Evolutionary conservation across 306 rosid genomes (phyloP).

Genomic region (Pyrus bretschneideri): DNA sequence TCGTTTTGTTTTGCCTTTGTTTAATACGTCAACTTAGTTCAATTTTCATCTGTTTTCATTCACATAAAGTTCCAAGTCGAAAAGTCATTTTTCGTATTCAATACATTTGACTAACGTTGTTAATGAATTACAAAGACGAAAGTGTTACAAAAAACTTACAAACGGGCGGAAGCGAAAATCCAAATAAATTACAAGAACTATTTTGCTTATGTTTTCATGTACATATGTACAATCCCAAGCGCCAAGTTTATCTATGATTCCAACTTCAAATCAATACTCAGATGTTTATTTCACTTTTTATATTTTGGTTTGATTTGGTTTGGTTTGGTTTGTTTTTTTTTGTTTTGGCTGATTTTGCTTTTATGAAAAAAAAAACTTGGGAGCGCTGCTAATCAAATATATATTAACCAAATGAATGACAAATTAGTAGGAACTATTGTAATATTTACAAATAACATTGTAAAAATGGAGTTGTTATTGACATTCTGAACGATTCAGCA

Average conservation of each 20-base stretch:
- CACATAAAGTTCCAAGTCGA: not conserved
- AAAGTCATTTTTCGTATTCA: no score
- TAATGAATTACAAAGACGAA: no score
- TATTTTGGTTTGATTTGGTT: no score
- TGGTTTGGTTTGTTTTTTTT: no score
- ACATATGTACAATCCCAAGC: not conserved
- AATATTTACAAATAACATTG: no score
- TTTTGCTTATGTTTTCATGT: not conserved
- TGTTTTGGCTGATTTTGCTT: not conserved
- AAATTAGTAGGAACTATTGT: not conserved
- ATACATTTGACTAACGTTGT: no score
- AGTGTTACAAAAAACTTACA: no score
- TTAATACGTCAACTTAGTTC: not conserved
- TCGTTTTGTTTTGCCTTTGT: not conserved
- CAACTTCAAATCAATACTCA: not conserved
- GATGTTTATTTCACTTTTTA: not conserved
- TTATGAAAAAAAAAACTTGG: not conserved
- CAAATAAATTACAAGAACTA: not conserved
- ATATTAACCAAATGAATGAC: not conserved
- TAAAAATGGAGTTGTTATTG: no score
- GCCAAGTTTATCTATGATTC: not conserved
- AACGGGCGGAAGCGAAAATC: not conserved
- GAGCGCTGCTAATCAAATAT: no score
- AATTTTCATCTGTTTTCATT: not conserved
- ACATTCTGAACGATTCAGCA: not conserved